Conservation (phyloP, 768 basidiomycete genomes). For the Tulasnella sp. region DNA sequence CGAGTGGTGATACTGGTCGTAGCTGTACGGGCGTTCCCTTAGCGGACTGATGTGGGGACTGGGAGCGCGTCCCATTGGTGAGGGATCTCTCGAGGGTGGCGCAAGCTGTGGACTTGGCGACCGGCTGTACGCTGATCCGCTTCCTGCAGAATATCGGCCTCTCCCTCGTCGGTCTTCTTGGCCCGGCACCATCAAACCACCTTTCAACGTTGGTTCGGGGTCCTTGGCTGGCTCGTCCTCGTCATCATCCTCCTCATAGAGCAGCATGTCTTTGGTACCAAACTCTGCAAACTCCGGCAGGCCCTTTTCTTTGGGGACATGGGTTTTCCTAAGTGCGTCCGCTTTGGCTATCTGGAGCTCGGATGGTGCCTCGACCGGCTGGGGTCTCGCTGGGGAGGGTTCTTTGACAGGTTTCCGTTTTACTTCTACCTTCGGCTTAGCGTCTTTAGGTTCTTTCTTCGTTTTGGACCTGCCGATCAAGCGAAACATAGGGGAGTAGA, state of each 20-base stretch:
- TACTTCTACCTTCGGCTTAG: neutral
- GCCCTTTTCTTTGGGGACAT: constrained; percentile 13
- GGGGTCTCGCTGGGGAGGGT: neutral
- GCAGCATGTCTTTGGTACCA: constrained; percentile 3
- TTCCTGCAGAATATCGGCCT: neutral
- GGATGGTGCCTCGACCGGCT: neutral
- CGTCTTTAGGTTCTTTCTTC: constrained; percentile 7
- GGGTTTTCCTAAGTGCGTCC: constrained; percentile 1
- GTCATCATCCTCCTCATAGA: neutral
- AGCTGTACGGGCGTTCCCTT: neutral
- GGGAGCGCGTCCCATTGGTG: neutral
- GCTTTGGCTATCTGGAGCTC: constrained; percentile 12
- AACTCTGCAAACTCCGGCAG: constrained; percentile 23
- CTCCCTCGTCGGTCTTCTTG: constrained; percentile 1
- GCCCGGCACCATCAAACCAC: constrained; percentile 9
- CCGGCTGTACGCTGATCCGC: neutral
- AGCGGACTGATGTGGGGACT: neutral
- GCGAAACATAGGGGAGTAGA: constrained; percentile 1
- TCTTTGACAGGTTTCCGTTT: neutral
- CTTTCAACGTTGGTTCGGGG: neutral
- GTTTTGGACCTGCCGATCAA: constrained; percentile 17
- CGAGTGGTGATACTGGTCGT: neutral
- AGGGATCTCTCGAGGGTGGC: constrained; percentile 3
- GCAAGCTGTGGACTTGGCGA: neutral
- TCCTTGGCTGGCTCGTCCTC: constrained; percentile 1